Evolutionary conservation across 441 rosid genomes (phyloP).

Genomic region (Corymbia calophylla): DNA sequence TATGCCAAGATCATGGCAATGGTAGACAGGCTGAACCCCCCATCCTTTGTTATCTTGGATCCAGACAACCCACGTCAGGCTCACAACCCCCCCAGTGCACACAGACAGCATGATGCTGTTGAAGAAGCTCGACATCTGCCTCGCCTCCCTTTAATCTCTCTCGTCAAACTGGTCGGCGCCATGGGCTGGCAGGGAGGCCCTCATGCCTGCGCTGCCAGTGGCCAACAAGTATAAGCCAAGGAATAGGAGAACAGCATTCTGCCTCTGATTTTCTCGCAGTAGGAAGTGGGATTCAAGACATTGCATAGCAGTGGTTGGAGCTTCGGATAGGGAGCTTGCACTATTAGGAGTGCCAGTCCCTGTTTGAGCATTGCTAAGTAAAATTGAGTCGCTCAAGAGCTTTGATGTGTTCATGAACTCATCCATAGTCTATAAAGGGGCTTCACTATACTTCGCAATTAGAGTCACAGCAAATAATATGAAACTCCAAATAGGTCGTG

Average conservation of each 20-base stretch:
- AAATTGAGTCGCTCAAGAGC: neutral
- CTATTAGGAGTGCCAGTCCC: slow-evolving; percentile 37
- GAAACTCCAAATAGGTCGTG: neutral
- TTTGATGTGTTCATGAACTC: neutral
- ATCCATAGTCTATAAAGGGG: neutral
- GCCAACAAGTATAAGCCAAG: slow-evolving; percentile 41
- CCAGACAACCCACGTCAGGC: slow-evolving; percentile 45
- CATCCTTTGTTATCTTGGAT: slow-evolving; percentile 50
- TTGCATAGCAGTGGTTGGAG: slow-evolving; percentile 42
- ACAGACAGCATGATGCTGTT: slow-evolving; percentile 28
- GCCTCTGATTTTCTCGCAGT: slow-evolving; percentile 27
- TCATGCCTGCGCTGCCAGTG: slow-evolving; percentile 36
- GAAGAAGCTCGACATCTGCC: slow-evolving; percentile 50
- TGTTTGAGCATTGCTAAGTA: neutral
- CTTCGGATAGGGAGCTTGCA: slow-evolving; percentile 41
- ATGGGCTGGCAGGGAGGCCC: slow-evolving; percentile 41
- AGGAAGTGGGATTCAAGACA: slow-evolving; percentile 15
- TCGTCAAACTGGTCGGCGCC: slow-evolving; percentile 59
- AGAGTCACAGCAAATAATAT: neutral
- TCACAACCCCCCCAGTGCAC: slow-evolving; percentile 29
- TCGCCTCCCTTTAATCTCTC: slow-evolving; percentile 36
- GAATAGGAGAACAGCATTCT: slow-evolving; percentile 33
- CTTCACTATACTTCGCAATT: neutral
- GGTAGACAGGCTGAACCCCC: slow-evolving; percentile 35
- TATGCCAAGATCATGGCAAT: slow-evolving; percentile 25